Evolutionary conservation across 768 basidiomycete genomes (phyloP), one percentile per base, ranked within the genome.

Genomic region (Pleurotus tuber-regium): DNA sequence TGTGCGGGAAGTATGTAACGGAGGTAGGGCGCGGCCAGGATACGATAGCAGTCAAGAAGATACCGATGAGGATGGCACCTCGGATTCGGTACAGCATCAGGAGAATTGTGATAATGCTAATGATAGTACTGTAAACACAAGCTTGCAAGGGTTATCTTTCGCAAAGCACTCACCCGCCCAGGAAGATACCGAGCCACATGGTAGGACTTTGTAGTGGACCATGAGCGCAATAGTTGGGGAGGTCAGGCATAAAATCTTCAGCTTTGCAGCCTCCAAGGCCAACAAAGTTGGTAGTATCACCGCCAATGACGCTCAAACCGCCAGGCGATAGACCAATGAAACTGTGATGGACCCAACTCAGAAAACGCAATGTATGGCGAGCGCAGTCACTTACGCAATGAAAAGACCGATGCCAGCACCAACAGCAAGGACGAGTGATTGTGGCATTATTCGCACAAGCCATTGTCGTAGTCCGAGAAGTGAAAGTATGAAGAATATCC

Each of bases 351-450:
- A 39, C 38, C 54, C 46, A 47, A 26, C 52, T 54, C 12, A 44
- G 38, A 14, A 11, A n/a, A 23, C 18, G 3, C 38, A 35, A 11
- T 18, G 25, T 21, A 41, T 41, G 23, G 53, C 16, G 8, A 19
- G 23, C 36, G 12, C 53, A 53, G 47, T 36, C 23, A 79, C 83
- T 61, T 59, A 89, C 77, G 90, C 89, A 57, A 94, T 89, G 68
- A 89, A 94, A 14, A 94, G 66, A 54, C 92, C 92, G 60, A 94
- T 92, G 52, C 91, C 92, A 30, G 88, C 82, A 36, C 91, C 92
- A 9, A 92, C 88, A 1, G 91, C 86, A 50, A 92, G 77, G 3
- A 92, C 84, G 23, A 94, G 77, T 2, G 91, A 92, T 56, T 89
- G 87, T 1, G 92, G 92, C 82, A 94, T 92, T 51, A 91, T 80